These are phyloP conservation scores for Pyrenophora seminiperda DNA, from an alignment of 2,329 filamentous ascomycete genomes.

Conservation along the genomic window DNA sequence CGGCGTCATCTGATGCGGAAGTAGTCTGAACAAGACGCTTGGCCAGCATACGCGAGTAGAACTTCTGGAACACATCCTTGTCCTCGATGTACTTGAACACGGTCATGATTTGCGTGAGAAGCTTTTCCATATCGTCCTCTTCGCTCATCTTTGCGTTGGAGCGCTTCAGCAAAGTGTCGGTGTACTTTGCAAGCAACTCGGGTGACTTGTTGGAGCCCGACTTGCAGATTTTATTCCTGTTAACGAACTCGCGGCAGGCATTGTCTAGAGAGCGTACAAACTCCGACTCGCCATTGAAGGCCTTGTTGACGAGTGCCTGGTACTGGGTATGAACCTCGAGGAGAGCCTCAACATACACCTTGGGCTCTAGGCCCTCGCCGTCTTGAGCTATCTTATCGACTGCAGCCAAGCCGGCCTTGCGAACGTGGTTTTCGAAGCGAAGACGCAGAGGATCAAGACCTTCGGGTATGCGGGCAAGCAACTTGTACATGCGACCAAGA, in stretches of 20 bases:
- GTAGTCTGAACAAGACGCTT: constrained; percentile 93
- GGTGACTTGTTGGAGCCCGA: constrained; percentile 91
- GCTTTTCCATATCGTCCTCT: constrained; percentile 89
- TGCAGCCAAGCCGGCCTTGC: constrained; percentile 84
- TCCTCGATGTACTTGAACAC: constrained; percentile 99
- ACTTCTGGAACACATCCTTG: constrained; percentile 99
- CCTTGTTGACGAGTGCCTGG: constrained; percentile 84
- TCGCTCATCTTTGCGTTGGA: constrained; percentile 84
- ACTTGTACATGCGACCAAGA: constrained; percentile 93
- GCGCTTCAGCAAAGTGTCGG: constrained; percentile 90
- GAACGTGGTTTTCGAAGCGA: constrained; percentile 89
- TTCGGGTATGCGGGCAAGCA: constrained; percentile 86
- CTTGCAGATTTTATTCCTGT: constrained; percentile 95
- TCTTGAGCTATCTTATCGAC: constrained; percentile 90
- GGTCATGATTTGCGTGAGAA: constrained; percentile 93
- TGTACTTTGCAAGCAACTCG: constrained; percentile 93
- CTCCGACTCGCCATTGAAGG: constrained; percentile 93
- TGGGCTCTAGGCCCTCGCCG: constrained; percentile 89
- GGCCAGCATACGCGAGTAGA: constrained; percentile 95
- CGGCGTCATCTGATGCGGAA: constrained; percentile 94
- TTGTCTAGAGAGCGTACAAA: constrained; percentile 97
- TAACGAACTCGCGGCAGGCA: constrained; percentile 96
- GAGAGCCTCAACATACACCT: constrained; percentile 93
- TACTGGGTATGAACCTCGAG: constrained; percentile 95
- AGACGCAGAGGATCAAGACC: constrained; percentile 86